phyloP scores from a whole-genome alignment of 2,329 filamentous ascomycete species.

The Stachybotrys chlorohalonatus region DNA sequence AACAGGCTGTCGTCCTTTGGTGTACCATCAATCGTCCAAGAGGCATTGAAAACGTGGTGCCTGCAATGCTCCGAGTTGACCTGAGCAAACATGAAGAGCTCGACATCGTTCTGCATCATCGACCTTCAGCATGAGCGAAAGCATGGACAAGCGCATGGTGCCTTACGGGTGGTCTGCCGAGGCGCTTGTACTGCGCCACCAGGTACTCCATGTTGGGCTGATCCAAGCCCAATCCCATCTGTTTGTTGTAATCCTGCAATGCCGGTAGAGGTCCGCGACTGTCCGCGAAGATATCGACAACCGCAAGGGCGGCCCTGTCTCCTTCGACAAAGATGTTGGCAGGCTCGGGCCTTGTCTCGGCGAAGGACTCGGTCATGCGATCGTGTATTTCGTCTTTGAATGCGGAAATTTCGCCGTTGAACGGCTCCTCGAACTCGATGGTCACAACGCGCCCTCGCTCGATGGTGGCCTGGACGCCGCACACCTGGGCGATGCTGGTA shows the following conservation, averaged over 20 bases:
- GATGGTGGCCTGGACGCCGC: conserved; percentile 62
- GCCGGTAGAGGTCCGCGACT: conserved; percentile 58
- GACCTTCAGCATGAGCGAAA: conserved; percentile 1
- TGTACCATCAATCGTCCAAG: conserved; percentile 87
- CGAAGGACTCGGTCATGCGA: conserved; percentile 88
- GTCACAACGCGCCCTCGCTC: conserved; percentile 72
- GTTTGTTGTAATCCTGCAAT: conserved; percentile 74
- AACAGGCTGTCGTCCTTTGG: conserved; percentile 76
- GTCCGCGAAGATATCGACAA: conserved; percentile 64
- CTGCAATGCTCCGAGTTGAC: conserved; percentile 94
- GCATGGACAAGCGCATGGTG: conserved; percentile 5
- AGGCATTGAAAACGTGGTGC: conserved; percentile 90
- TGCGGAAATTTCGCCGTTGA: conserved; percentile 38
- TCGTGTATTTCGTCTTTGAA: conserved; percentile 73
- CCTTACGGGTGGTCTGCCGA: conserved; percentile 48
- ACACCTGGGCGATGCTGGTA: conserved; percentile 87
- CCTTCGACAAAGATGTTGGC: conserved; percentile 70
- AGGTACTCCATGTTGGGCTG: conserved; percentile 87
- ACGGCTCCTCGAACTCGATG: conserved; percentile 46
- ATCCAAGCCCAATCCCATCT: conserved; percentile 79
- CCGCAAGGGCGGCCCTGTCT: conserved; percentile 53
- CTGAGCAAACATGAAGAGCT: conserved; percentile 98
- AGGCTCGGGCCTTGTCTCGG: conserved; percentile 57
- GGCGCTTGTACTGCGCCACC: conserved; percentile 47
- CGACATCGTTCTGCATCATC: conserved; percentile 56